Conservation (phyloP, 495 filamentous ascomycete genomes). For the Neurospora sp. region DNA sequence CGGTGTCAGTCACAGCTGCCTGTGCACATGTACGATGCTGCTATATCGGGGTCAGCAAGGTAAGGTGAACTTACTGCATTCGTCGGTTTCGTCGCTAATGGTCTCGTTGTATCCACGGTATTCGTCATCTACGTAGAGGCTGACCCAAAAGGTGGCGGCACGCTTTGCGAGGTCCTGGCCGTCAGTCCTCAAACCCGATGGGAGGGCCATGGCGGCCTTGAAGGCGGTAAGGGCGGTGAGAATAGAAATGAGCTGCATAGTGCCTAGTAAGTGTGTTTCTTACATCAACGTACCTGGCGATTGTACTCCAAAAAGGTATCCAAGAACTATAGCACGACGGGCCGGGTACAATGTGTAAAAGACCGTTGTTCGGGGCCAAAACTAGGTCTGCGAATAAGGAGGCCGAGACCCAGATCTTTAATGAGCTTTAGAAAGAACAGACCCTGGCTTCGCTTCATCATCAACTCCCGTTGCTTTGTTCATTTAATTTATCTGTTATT, state of each 20-base stretch:
- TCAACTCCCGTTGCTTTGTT: background rate
- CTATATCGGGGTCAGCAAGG: too few species aligned
- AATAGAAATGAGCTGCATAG: background rate
- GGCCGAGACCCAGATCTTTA: background rate
- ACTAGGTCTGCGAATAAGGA: background rate
- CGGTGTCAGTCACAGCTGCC: too few species aligned
- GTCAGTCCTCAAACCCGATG: background rate
- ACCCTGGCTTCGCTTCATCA: background rate
- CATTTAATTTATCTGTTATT: background rate
- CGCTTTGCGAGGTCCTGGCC: background rate
- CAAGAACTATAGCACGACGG: background rate
- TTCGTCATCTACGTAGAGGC: background rate
- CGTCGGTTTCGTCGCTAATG: too few species aligned
- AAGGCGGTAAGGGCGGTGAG: background rate
- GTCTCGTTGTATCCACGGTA: too few species aligned
- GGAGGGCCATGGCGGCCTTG: background rate
- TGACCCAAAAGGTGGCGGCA: background rate
- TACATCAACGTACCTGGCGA: background rate
- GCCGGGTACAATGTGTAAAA: background rate
- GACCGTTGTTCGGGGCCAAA: background rate
- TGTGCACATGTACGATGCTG: too few species aligned
- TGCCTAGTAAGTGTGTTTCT: background rate
- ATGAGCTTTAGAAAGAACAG: background rate
- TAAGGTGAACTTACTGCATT: too few species aligned
- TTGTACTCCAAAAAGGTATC: background rate